Evolutionary conservation across 345 rosid species (phyloP).

Genomic region (Dimocarpus longan): DNA sequence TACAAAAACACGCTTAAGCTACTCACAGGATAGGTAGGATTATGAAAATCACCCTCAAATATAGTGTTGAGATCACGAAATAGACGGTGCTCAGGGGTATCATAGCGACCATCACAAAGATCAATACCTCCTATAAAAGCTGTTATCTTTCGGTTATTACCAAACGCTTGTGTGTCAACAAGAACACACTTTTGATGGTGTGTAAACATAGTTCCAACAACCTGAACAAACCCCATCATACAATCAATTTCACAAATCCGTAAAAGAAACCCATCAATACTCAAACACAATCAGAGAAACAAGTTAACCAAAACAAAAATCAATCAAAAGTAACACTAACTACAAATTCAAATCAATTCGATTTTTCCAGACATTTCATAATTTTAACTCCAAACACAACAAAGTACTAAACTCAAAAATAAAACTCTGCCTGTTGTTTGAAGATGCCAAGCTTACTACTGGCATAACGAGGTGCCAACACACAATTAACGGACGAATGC

Average conservation of each 20-base stretch:
- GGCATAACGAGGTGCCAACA: conserved; percentile 83
- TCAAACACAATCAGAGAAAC: conserved; percentile 7
- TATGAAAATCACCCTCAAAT: conserved; percentile 81
- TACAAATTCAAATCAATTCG: neutral
- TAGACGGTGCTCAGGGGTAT: conserved; percentile 87
- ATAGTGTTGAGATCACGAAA: conserved; percentile 64
- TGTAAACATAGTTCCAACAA: conserved; percentile 87
- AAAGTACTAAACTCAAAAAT: neutral
- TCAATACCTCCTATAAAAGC: conserved; percentile 95
- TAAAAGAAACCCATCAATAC: neutral
- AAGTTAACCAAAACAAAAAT: neutral
- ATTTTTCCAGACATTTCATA: neutral
- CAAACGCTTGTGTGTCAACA: conserved; percentile 84
- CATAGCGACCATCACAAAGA: conserved; percentile 98
- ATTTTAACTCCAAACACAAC: neutral
- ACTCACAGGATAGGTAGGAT: conserved; percentile 89
- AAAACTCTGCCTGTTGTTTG: conserved; percentile 72
- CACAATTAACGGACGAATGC: conserved; percentile 95
- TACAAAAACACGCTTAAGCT: neutral
- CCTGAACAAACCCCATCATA: conserved; percentile 42
- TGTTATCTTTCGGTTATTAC: conserved; percentile 74
- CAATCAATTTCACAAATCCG: conserved; percentile 15
- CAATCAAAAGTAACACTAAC: neutral
- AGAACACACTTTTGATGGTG: conserved; percentile 94
- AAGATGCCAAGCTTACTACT: conserved; percentile 81